These are phyloP conservation scores for Erucastrum elatum DNA, from an alignment of 345 rosid species.

Conservation along the genomic window DNA sequence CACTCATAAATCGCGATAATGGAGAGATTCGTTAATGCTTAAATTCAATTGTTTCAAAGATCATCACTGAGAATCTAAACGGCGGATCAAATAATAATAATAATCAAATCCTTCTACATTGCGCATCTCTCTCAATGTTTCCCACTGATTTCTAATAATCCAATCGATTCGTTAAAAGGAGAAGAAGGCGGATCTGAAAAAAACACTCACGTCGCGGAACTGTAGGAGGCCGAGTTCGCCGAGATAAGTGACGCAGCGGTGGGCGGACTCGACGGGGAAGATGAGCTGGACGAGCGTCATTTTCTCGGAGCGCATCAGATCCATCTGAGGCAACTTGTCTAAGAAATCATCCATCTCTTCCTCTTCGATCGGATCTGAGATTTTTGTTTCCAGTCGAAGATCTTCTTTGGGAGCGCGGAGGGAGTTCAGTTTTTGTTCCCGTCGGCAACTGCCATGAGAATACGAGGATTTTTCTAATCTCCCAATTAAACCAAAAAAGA, in stretches of 20 bases:
- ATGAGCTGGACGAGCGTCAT: constrained; percentile 93
- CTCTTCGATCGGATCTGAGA: constrained; percentile 40
- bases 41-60: constrained; percentile 4
- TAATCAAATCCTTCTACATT: background rate
- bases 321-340: constrained; percentile 84
- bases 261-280: constrained; percentile 91
- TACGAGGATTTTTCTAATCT: constrained; percentile 36
- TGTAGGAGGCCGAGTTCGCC: constrained; percentile 82
- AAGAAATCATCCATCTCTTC: constrained; percentile 56
- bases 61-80: constrained; percentile 12
- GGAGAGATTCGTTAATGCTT: constrained; percentile 11
- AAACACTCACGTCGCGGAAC: constrained; percentile 70
- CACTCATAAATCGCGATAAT: background rate
- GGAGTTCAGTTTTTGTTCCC: constrained; percentile 41
- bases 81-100: background rate
- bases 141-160: constrained; percentile 10
- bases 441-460: constrained; percentile 42
- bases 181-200: constrained; percentile 50
- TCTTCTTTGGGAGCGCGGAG: constrained; percentile 31
- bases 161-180: constrained; percentile 1
- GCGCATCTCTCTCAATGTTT: background rate
- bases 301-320: constrained; percentile 98
- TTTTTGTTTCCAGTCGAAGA: constrained; percentile 26
- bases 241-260: constrained; percentile 78
- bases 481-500: background rate